Base-by-base conservation (phyloP, 2,329 filamentous ascomycete genomes). In the Gaeumannomyces sp. region DNA sequence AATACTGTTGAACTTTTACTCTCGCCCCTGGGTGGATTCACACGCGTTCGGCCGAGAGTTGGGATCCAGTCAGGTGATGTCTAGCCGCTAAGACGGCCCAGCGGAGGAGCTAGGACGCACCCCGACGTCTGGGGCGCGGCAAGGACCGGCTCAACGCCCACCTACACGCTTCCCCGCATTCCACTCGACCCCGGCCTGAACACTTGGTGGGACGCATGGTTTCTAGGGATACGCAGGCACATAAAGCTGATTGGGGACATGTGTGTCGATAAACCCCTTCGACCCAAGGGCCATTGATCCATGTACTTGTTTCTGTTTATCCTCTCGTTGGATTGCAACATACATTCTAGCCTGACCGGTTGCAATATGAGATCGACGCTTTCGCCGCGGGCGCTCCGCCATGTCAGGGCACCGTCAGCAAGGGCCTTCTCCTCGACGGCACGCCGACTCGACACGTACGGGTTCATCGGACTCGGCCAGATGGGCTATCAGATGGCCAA, bases 401-500 rank as follows among this genome's bases (percentile, higher is more conserved):
- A 59, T 59, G 53, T 59, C 11, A 63, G 62, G 62, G n/a, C 31
- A 8, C 27, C 61, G 28, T n/a, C 19, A 13, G 35, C 22, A 35
- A 59, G 84, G 64, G 74, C 75, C n/a, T 86, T 87, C 71, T 80
- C 83, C 27, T 78, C 76, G 13, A 80, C 84, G 62, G 65, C 80
- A 14, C 72, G 76, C 33, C 75, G 81, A 65, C 71, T 81, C 64
- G 82, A 85, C 59, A 81, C 74, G 59, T 87, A 86, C 75, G 84
- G 80, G 70, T 87, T 87, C 70, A 80, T 87, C 64, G 85, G 85
- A 19, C 74, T 87, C 19, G 85, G 85, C 7, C 84, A 86, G 68
- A 87, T 87, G 85, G 85, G 85, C 58, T 86, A 83, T 70, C 84
- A 85, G 76, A 87, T 87, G 85, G 85, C 84, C 67, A 83, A 81